Conservation (phyloP, 148 eudicot genomes). For the Euryodendron excelsum region DNA sequence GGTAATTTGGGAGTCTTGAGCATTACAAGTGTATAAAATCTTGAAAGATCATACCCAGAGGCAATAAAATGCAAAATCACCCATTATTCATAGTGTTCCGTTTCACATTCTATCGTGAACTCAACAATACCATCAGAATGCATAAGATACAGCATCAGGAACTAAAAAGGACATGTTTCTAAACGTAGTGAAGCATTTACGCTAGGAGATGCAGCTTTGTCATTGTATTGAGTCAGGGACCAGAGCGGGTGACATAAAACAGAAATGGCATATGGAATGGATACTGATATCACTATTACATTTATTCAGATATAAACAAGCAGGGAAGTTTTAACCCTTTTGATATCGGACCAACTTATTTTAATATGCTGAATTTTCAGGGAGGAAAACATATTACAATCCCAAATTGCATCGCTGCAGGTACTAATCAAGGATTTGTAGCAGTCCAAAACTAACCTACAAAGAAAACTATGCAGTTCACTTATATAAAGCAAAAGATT, state of each 20-base stretch:
- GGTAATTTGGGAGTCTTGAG: too few species aligned
- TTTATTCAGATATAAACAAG: background rate
- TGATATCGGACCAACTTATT: too few species aligned
- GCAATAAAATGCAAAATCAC: too few species aligned
- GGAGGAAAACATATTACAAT: background rate
- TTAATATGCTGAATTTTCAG: background rate
- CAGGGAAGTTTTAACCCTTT: too few species aligned
- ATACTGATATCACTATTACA: background rate
- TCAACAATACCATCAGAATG: too few species aligned
- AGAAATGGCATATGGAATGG: background rate
- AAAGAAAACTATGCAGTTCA: background rate
- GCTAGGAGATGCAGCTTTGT: background rate
- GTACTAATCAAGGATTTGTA: background rate
- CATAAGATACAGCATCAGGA: background rate
- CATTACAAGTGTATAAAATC: too few species aligned
- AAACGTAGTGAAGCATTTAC: background rate
- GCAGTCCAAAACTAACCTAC: background rate
- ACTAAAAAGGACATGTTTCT: background rate
- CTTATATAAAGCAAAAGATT: background rate
- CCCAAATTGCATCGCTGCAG: background rate
- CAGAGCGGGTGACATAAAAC: background rate
- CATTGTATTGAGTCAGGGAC: background rate
- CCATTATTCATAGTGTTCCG: too few species aligned
- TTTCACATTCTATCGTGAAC: too few species aligned
- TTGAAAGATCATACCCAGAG: too few species aligned